phyloP scores from a whole-genome alignment of 441 rosid species.

The Erodium trifolium region DNA sequence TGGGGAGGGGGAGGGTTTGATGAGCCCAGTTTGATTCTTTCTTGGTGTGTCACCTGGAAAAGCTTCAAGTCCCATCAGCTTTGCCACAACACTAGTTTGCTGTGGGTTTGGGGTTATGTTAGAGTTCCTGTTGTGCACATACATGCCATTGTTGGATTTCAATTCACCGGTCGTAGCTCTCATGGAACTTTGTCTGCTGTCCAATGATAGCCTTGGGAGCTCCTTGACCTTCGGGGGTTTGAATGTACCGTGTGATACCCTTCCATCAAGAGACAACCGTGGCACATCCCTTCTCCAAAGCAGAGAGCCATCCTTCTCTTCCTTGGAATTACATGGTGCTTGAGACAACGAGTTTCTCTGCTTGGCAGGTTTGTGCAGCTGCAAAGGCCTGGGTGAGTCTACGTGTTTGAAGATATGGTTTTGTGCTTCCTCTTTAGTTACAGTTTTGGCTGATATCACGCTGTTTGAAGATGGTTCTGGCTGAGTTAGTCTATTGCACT shows the following conservation, averaged over 20 bases:
- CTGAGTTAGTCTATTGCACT: slow-evolving; percentile 43
- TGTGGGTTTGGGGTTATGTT: slow-evolving; percentile 23
- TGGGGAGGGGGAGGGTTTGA: slow-evolving; percentile 11
- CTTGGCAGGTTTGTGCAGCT: slow-evolving; percentile 35
- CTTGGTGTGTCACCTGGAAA: slow-evolving; percentile 34
- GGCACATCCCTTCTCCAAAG: slow-evolving; percentile 45
- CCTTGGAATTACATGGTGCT: slow-evolving; percentile 25
- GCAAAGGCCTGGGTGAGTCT: slow-evolving; percentile 63
- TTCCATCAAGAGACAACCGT: slow-evolving; percentile 81
- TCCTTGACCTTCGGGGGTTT: slow-evolving; percentile 65
- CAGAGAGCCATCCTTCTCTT: slow-evolving; percentile 24
- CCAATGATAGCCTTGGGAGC: slow-evolving; percentile 81
- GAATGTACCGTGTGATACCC: slow-evolving; percentile 40
- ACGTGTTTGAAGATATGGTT: slow-evolving; percentile 43
- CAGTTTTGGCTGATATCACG: slow-evolving; percentile 29
- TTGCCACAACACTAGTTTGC: slow-evolving; percentile 68
- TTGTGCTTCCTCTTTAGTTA: slow-evolving; percentile 25
- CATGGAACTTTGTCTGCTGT: slow-evolving; percentile 55
- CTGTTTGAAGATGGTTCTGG: slow-evolving; percentile 34
- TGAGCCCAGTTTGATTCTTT: slow-evolving; percentile 20
- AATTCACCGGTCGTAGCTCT: slow-evolving; percentile 35
- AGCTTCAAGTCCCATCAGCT: slow-evolving; percentile 82
- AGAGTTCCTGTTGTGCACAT: too few relatives aligned
- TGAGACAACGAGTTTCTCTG: slow-evolving; percentile 34
- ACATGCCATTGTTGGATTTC: slow-evolving; percentile 26